Percentiles rank a stretch among this genome's conserved stretches.
phyloP scores from a whole-genome alignment of 2,329 filamentous ascomycete genomes.

The Cadophora luteo-olivacea region DNA sequence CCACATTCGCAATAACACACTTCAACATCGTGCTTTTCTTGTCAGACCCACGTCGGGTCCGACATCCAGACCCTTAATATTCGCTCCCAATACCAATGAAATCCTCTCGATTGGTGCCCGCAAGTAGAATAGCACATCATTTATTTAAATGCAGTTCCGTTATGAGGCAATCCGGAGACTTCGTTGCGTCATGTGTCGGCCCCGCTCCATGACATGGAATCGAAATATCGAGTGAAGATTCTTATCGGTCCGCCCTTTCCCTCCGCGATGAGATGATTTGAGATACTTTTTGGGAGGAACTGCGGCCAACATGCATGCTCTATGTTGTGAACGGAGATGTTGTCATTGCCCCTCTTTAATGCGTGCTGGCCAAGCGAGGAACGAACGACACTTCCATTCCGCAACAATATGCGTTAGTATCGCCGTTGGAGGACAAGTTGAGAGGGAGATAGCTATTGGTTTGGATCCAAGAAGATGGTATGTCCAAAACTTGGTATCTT shows the following conservation, averaged over 20 bases:
- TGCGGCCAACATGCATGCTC: not conserved
- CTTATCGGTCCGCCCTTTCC: not conserved
- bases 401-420: not conserved
- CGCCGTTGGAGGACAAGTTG: not conserved
- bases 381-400: not conserved
- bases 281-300: not conserved
- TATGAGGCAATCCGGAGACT: constrained; percentile 11
- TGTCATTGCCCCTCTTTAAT: constrained; percentile 15
- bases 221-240: not conserved
- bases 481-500: not conserved
- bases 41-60: not conserved
- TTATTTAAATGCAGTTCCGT: not conserved
- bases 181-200: constrained; percentile 11
- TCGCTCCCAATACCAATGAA: not conserved
- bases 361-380: constrained; percentile 24
- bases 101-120: constrained; percentile 7
- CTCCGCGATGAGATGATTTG: not conserved
- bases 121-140: not conserved
- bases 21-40: constrained; percentile 7
- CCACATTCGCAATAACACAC: constrained; percentile 8
- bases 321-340: constrained; percentile 5
- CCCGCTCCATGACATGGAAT: not conserved
- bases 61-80: not conserved
- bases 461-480: no score
- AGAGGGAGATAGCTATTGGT: no score